A percentile compares a stretch with the other conserved stretches of the same genome.
Evolutionary conservation across 1,139 yeast genomes (phyloP).

Genomic region (Nakaseomyces bracarensis): DNA sequence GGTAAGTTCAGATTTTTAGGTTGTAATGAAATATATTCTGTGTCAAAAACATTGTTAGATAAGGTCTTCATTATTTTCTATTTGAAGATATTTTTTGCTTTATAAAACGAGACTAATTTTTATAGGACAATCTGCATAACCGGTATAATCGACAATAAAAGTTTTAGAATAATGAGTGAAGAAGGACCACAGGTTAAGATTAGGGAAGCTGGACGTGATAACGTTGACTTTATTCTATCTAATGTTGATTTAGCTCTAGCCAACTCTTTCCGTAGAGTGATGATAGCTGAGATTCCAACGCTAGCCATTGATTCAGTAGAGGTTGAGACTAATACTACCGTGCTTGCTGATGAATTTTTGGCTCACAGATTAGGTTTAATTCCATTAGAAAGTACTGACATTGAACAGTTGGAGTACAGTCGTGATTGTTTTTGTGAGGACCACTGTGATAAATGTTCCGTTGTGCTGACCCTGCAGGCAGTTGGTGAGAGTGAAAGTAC

Average conservation of each 20-base stretch:
- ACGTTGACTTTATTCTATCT: slow-evolving; percentile 80
- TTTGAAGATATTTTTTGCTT: too few species aligned
- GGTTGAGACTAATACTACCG: slow-evolving; percentile 86
- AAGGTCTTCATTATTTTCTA: too few species aligned
- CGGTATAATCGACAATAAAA: too few species aligned
- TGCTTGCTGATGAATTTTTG: slow-evolving; percentile 91
- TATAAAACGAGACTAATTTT: too few species aligned
- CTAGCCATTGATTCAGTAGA: slow-evolving; percentile 93
- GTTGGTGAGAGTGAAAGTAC: slow-evolving; percentile 82
- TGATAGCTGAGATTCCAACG: slow-evolving; percentile 95
- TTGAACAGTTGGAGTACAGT: slow-evolving; percentile 70
- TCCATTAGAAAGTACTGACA: slow-evolving; percentile 78
- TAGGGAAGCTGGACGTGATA: slow-evolving; percentile 75
- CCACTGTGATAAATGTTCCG: slow-evolving; percentile 92
- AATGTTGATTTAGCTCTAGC: slow-evolving; percentile 89
- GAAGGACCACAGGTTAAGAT: slow-evolving; percentile 79
- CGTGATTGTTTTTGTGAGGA: slow-evolving; percentile 98
- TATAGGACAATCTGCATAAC: too few species aligned
- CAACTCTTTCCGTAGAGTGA: slow-evolving; percentile 81
- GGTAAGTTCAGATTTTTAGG: too few species aligned
- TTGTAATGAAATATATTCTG: too few species aligned
- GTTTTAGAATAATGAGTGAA: slow-evolving; percentile 29
- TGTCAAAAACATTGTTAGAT: too few species aligned
- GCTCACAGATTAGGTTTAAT: slow-evolving; percentile 89
- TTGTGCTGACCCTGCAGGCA: slow-evolving; percentile 76